Conservation (phyloP, 495 filamentous ascomycete genomes). For the Elaphomyces granulatus region DNA sequence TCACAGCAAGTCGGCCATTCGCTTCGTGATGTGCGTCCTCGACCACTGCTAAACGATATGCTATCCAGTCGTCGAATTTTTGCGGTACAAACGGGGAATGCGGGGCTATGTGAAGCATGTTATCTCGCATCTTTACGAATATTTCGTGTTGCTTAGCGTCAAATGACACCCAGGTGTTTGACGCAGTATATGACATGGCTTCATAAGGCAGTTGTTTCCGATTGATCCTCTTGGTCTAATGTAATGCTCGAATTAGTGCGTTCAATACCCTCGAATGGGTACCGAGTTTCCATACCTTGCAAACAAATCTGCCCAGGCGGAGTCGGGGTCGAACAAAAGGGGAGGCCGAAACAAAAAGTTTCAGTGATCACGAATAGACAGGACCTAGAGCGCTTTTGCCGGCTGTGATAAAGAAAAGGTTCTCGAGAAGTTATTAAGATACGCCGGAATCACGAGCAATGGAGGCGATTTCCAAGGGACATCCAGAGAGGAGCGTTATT, state of each 20-base stretch:
- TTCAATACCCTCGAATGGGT: no score
- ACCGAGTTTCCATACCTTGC: neutral
- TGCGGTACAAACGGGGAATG: conserved; percentile 13
- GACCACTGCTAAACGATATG: conserved; percentile 4
- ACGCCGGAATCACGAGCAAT: no score
- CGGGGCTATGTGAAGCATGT: conserved; percentile 10
- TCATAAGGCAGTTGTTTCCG: neutral
- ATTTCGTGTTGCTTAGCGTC: conserved; percentile 8
- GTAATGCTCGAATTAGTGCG: no score
- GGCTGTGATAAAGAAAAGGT: no score
- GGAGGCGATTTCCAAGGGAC: no score
- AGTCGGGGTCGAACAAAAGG: no score
- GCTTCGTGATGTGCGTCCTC: neutral
- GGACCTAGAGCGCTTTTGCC: no score
- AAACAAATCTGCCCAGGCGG: no score
- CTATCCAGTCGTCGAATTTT: conserved; percentile 11
- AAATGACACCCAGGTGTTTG: conserved; percentile 14
- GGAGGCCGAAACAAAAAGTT: no score
- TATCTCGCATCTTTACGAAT: conserved; percentile 8
- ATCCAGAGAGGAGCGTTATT: no score
- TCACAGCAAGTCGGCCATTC: neutral
- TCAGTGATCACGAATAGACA: no score
- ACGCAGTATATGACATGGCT: conserved; percentile 6
- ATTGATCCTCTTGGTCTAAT: neutral
- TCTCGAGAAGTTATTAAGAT: no score